Percentiles rank a stretch among this genome's conserved stretches.
These are phyloP conservation scores for Strobilomyces dryophilus DNA, from an alignment of 768 basidiomycete species.

Conservation along the genomic window DNA sequence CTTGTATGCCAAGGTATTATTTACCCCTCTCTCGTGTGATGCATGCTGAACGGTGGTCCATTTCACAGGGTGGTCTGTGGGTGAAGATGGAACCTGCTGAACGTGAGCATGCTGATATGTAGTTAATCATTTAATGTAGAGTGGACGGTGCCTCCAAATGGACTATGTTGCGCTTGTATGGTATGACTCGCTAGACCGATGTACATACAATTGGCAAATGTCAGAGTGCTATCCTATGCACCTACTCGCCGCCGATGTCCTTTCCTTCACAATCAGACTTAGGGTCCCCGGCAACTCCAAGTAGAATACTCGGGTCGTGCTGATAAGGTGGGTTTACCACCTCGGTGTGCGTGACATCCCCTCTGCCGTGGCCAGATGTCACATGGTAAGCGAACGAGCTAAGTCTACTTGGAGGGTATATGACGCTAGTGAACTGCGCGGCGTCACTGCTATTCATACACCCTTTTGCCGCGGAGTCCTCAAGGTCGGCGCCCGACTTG, in stretches of 20 bases:
- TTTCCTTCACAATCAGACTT: not conserved
- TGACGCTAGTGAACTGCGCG: slow-evolving; percentile 14
- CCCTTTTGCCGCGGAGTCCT: not conserved
- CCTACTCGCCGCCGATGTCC: not conserved
- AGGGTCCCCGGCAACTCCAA: not conserved
- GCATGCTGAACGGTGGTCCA: not conserved
- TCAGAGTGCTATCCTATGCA: not conserved
- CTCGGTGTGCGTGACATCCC: not conserved
- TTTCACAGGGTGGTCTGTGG: slow-evolving; percentile 43
- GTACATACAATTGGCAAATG: not conserved
- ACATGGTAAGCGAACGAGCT: not conserved
- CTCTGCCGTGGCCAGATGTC: not conserved
- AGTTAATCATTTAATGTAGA: no score
- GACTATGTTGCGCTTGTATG: not conserved
- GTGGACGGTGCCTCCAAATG: not conserved
- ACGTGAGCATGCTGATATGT: not conserved
- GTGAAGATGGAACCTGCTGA: slow-evolving; percentile 37
- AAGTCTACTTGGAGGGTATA: slow-evolving; percentile 16
- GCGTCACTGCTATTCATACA: not conserved
- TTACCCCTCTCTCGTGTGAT: not conserved
- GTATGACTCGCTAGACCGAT: not conserved
- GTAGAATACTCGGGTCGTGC: no score
- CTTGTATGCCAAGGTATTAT: slow-evolving; percentile 34
- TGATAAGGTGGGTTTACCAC: not conserved
- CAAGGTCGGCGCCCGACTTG: not conserved